These are phyloP conservation scores for Xanthoceras sorbifolium DNA, from an alignment of 345 rosid species.

Conservation along the genomic window DNA sequence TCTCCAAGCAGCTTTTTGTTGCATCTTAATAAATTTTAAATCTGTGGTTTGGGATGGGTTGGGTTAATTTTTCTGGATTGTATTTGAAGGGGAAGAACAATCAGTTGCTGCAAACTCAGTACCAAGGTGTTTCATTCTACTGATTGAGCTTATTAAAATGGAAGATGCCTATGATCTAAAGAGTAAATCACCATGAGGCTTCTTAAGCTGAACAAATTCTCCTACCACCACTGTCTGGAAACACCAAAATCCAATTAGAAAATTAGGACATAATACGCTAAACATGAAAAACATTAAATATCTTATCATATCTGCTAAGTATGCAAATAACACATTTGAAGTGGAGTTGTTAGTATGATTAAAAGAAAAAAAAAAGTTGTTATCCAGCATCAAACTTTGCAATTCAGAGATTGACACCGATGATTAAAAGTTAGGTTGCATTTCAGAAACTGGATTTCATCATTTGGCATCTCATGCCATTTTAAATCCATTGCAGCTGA, in stretches of 20 bases:
- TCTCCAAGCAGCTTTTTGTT: background rate
- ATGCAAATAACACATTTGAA: background rate
- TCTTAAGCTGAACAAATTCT: background rate
- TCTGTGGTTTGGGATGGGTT: background rate
- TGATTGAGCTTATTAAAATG: background rate
- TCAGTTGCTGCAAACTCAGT: background rate
- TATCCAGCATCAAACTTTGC: background rate
- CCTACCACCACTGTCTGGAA: too few species aligned
- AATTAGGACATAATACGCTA: background rate
- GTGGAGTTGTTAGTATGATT: background rate
- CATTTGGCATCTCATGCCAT: too few species aligned
- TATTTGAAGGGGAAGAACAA: background rate
- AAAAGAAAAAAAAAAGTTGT: too few species aligned
- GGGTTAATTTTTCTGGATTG: background rate
- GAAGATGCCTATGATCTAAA: background rate
- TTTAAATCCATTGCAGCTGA: too few species aligned
- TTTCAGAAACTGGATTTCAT: background rate
- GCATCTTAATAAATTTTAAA: background rate
- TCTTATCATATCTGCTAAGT: background rate
- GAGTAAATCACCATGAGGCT: background rate
- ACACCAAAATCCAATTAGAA: background rate
- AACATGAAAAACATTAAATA: background rate
- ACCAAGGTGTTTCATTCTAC: background rate
- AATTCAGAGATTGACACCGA: background rate
- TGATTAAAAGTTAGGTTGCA: conserved; percentile 6